Evolutionary conservation across 2,329 filamentous ascomycete species (phyloP).

Genomic region (Blumeria graminis): DNA sequence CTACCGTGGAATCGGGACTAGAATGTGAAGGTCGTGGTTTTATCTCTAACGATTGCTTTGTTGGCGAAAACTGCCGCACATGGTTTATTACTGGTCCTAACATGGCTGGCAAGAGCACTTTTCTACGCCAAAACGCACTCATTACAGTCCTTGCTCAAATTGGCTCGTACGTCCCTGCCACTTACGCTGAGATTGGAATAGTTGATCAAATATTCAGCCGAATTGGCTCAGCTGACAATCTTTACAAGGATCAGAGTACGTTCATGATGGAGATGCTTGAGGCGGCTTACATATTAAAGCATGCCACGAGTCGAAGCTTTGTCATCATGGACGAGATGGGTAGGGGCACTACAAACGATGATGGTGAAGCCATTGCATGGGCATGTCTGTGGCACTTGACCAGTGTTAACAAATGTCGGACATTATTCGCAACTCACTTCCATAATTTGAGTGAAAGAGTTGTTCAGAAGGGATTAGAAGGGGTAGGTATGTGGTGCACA

Average conservation of each 20-base stretch:
- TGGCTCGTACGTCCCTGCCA: conserved; percentile 77
- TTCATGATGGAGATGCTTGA: conserved; percentile 99
- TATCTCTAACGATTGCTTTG: conserved; percentile 61
- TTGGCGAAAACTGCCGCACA: conserved; percentile 43
- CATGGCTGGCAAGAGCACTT: conserved; percentile 95
- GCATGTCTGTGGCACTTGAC: conserved; percentile 71
- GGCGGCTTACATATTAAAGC: conserved; percentile 68
- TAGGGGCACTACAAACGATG: conserved; percentile 76
- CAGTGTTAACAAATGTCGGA: conserved; percentile 49
- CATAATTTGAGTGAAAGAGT: conserved; percentile 65
- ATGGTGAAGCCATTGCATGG: conserved; percentile 74
- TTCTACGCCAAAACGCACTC: conserved; percentile 81
- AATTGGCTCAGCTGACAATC: conserved; percentile 78
- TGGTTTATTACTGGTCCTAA: conserved; percentile 66
- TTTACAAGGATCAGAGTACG: conserved; percentile 86
- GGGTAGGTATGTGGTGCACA: conserved; percentile 45
- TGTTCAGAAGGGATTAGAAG: conserved; percentile 22
- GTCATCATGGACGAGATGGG: conserved; percentile 98
- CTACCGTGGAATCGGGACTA: conserved; percentile 71
- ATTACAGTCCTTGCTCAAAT: conserved; percentile 85
- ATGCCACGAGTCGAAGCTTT: conserved; percentile 64
- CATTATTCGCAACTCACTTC: conserved; percentile 89
- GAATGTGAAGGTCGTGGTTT: conserved; percentile 59
- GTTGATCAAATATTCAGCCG: conserved; percentile 94
- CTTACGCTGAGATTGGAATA: conserved; percentile 63